phyloP scores from a whole-genome alignment of 345 rosid genomes.

The Euphorbia lathyris region DNA sequence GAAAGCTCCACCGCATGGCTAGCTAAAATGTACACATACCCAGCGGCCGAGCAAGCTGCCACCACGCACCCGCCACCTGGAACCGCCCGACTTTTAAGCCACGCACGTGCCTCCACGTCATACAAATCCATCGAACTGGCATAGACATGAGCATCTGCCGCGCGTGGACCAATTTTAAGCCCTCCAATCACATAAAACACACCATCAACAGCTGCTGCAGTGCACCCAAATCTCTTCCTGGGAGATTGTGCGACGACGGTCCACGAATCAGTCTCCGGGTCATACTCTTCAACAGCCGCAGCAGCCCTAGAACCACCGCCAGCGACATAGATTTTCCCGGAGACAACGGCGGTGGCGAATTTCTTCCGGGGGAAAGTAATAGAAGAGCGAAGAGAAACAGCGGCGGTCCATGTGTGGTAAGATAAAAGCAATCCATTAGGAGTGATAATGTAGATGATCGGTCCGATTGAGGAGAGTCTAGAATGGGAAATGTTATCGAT shows the following conservation, averaged over 20 bases:
- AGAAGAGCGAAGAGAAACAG: conserved; percentile 42
- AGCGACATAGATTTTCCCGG: conserved; percentile 67
- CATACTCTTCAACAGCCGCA: conserved; percentile 77
- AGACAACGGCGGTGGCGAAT: conserved; percentile 65
- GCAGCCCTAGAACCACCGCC: conserved; percentile 54
- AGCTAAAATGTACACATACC: conserved; percentile 54
- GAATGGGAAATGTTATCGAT: conserved; percentile 42
- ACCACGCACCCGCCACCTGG: conserved; percentile 94
- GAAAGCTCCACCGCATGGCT: conserved; percentile 93
- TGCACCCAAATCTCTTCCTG: conserved; percentile 71
- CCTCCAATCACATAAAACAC: conserved; percentile 88
- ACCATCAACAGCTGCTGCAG: conserved; percentile 73
- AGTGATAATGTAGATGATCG: conserved; percentile 54
- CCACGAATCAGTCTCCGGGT: conserved; percentile 64
- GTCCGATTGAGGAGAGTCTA: conserved; percentile 62
- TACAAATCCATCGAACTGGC: conserved; percentile 88
- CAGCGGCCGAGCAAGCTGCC: conserved; percentile 72
- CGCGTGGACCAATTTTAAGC: conserved; percentile 51
- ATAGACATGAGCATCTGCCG: conserved; percentile 58
- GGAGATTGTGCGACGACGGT: conserved; percentile 53
- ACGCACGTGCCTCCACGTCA: conserved; percentile 57
- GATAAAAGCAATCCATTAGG: conserved; percentile 41
- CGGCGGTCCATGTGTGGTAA: conserved; percentile 62
- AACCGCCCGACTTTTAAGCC: conserved; percentile 76
- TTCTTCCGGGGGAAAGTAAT: conserved; percentile 59